Conservation (phyloP, 345 rosid species). For the Capsella bursapastoris region DNA sequence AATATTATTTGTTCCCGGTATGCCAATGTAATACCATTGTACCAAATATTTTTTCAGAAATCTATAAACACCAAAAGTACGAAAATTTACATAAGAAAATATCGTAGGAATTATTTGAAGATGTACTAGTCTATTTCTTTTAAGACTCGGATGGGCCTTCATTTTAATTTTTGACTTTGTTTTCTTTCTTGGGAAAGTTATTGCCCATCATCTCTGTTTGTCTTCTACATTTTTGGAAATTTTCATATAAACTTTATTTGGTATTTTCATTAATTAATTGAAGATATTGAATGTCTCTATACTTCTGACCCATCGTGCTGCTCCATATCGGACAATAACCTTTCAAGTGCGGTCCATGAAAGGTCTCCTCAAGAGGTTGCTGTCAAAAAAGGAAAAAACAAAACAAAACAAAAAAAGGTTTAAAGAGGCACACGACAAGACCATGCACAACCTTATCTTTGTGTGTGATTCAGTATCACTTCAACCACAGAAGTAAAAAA, state of each 20-base stretch:
- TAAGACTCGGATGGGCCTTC: no score
- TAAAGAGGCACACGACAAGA: slow-evolving; percentile 1
- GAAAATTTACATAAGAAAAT: background rate
- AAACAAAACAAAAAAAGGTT: no score
- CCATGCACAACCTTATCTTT: slow-evolving; percentile 18
- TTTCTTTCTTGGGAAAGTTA: no score
- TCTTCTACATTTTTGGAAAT: background rate
- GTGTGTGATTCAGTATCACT: background rate
- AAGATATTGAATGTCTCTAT: background rate
- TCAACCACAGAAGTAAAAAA: background rate
- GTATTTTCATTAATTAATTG: background rate
- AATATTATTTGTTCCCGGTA: background rate
- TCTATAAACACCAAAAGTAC: background rate
- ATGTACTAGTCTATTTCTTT: background rate
- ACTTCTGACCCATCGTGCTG: slow-evolving; percentile 13
- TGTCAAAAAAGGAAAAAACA: no score
- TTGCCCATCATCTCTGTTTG: background rate
- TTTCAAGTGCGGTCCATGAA: slow-evolving; percentile 15
- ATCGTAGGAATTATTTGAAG: background rate
- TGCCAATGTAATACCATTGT: background rate
- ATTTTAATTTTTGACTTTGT: no score
- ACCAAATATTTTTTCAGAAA: background rate
- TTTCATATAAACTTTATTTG: background rate
- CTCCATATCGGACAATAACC: slow-evolving; percentile 1
- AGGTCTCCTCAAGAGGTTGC: slow-evolving; percentile 21